phyloP scores from a whole-genome alignment of 768 basidiomycete genomes.

The Auricularia sp. region DNA sequence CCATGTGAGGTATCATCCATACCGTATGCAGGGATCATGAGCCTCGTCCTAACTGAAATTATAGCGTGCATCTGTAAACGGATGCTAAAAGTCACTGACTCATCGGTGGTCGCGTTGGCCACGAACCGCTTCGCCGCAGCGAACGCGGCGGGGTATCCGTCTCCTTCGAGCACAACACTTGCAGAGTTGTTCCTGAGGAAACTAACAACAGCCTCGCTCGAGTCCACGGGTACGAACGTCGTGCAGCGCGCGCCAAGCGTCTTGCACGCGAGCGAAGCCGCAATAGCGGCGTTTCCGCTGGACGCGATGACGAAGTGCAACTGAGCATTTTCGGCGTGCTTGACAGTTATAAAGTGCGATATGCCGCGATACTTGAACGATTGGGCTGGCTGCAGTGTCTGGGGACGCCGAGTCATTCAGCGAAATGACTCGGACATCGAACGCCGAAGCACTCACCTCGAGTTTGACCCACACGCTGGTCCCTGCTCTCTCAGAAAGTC shows the following conservation, averaged over 20 bases:
- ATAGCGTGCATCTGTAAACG: neutral
- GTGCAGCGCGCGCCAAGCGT: slow-evolving; percentile 48
- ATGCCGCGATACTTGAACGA: slow-evolving; percentile 74
- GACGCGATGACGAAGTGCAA: slow-evolving; percentile 64
- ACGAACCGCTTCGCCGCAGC: slow-evolving; percentile 37
- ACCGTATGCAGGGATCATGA: slow-evolving; percentile 57
- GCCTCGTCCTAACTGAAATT: slow-evolving; percentile 23
- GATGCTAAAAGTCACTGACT: slow-evolving; percentile 17
- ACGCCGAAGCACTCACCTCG: slow-evolving; percentile 35
- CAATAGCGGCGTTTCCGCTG: slow-evolving; percentile 67
- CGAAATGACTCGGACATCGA: neutral
- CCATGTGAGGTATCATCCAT: neutral
- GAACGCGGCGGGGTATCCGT: slow-evolving; percentile 48
- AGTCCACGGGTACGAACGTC: slow-evolving; percentile 54
- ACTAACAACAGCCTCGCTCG: neutral
- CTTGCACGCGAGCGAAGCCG: slow-evolving; percentile 53
- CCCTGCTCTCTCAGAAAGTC: slow-evolving; percentile 42
- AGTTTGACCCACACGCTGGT: slow-evolving; percentile 58
- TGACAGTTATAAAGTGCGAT: slow-evolving; percentile 47
- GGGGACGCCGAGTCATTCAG: neutral
- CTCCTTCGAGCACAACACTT: slow-evolving; percentile 45
- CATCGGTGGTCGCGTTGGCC: slow-evolving; percentile 40
- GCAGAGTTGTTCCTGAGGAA: slow-evolving; percentile 45
- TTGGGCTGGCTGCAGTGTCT: slow-evolving; percentile 64
- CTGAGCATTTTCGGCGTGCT: slow-evolving; percentile 36